Evolutionary conservation across 345 rosid species (phyloP).

Genomic region (Syzygium aqueum): DNA sequence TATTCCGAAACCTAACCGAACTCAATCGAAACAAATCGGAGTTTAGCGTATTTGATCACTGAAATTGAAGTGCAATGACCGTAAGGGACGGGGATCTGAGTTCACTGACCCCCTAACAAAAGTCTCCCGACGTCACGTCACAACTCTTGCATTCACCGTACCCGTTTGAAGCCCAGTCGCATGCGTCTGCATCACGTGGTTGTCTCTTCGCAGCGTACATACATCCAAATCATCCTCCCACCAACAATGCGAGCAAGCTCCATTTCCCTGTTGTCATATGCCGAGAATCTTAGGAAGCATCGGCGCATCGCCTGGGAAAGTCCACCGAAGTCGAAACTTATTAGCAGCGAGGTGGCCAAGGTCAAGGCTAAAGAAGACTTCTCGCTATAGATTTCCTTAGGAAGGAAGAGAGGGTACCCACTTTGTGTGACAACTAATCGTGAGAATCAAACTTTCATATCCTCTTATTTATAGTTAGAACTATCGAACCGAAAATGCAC

Average conservation of each 20-base stretch:
- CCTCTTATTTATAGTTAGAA: background rate
- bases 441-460: background rate
- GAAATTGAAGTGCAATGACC: background rate
- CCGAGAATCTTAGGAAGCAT: background rate
- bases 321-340: background rate
- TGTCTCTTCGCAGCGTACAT: background rate
- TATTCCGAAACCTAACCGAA: background rate
- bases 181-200: background rate
- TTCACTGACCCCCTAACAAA: background rate
- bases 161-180: background rate
- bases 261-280: background rate
- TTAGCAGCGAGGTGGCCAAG: background rate
- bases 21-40: background rate
- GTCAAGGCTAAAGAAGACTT: background rate
- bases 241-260: background rate
- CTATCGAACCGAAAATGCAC: background rate
- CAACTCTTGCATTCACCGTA: background rate
- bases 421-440: slow-evolving; percentile 14
- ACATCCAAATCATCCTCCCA: background rate
- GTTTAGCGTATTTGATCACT: background rate
- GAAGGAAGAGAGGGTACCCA: background rate
- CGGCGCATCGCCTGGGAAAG: background rate
- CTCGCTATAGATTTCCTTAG: background rate
- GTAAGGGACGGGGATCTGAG: background rate
- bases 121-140: background rate